Evolutionary conservation across 768 basidiomycete genomes (phyloP), one percentile per base, ranked within the genome.

Genomic region (Mycena vulgaris): DNA sequence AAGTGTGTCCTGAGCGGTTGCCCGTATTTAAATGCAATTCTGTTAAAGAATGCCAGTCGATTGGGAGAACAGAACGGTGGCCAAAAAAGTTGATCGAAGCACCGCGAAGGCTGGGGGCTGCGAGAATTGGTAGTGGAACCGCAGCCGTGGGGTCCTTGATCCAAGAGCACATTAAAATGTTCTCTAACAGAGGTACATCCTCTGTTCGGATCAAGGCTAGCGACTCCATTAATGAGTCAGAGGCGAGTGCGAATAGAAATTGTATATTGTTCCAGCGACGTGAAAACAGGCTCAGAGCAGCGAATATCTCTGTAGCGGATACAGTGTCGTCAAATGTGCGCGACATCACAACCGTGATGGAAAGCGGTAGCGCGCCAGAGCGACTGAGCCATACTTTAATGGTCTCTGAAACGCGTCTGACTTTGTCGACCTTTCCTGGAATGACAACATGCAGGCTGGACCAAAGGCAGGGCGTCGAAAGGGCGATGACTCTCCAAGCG

Each of bases 321-420:
- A 21, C 25, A 31, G 42, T 45, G n/a, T 45, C 58, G 11, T 45
- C 23, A 30, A 47, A 60, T 48, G 58, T 47, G 42, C 30, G 58
- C 58, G 42, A 60, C 27, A 60, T 2, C 28, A 60, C 58, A 11
- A 45, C 58, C n/a, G 58, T 30, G 40, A 60, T 28, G 17, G 58
- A 60, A 30, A 60, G 58, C 13, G 58, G 58, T 19, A 60, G 45
- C 3, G 23, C 59, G 17, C 33, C 59, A 19, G 59, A 61, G 47
- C 59, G 47, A 28, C 59, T 28, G 45, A 49, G 31, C 59, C 59
- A 61, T 35, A 25, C 14, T 49, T 48, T 61, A 17, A 40, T 40
- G 14, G 40, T 16, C 19, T 40, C 40, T 6, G n/a, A 25, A 19
- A 51, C 5, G 9, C 35, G n/a, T 16, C 25, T 17, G 33, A 39